Conservation (phyloP, 192 early-diverging fungal genomes). For the Gonapodya prolifera region DNA sequence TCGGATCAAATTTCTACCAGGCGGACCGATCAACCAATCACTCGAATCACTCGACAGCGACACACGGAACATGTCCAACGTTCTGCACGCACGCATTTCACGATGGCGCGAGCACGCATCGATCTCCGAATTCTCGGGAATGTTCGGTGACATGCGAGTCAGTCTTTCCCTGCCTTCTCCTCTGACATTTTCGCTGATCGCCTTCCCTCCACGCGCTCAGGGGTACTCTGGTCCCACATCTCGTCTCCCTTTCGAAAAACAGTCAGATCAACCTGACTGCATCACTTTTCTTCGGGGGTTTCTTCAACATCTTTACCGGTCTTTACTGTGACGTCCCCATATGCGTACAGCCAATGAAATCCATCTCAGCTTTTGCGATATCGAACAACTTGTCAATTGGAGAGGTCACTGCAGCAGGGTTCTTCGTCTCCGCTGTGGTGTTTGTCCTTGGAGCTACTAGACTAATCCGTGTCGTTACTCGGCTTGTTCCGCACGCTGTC, state of each 20-base stretch:
- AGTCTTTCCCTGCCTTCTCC: too few relatives aligned
- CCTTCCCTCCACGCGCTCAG: too few relatives aligned
- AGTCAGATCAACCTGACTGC: conserved; percentile 63
- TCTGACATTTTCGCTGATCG: too few relatives aligned
- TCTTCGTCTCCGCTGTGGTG: conserved; percentile 52
- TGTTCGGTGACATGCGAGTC: too few relatives aligned
- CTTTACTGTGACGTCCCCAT: conserved; percentile 67
- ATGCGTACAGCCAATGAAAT: conserved; percentile 90
- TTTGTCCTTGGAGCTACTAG: conserved; percentile 54
- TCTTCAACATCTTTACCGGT: conserved; percentile 77
- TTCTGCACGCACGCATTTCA: too few relatives aligned
- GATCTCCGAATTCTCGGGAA: too few relatives aligned
- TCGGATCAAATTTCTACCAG: too few relatives aligned
- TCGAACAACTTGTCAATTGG: conserved; percentile 52
- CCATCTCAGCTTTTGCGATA: conserved; percentile 69
- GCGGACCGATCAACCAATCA: too few relatives aligned
- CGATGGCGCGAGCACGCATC: too few relatives aligned
- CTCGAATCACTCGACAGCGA: too few relatives aligned
- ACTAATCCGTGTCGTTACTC: conserved; percentile 51
- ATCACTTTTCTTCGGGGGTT: conserved; percentile 73
- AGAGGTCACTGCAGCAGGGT: conserved; percentile 56
- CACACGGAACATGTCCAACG: too few relatives aligned
- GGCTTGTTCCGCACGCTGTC: conserved; percentile 56
- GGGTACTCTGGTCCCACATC: conserved; percentile 74
- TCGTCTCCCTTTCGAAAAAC: conserved; percentile 60